phyloP scores from a whole-genome alignment of 1,139 yeast genomes.

The Diutina catenulata region DNA sequence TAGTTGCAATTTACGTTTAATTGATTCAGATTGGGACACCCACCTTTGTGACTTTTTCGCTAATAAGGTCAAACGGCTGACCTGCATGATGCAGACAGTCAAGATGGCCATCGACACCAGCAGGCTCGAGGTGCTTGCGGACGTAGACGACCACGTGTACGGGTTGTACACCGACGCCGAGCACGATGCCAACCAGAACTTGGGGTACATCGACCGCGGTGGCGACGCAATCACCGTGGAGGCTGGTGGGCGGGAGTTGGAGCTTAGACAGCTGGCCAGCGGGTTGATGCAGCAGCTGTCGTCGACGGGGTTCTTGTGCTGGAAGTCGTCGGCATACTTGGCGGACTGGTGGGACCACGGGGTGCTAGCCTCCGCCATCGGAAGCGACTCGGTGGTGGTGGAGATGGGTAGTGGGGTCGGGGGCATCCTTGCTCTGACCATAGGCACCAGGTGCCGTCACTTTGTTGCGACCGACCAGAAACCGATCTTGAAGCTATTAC shows the following conservation, averaged over 20 bases:
- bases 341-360: conserved; percentile 35
- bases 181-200: conserved; percentile 21
- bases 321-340: conserved; percentile 43
- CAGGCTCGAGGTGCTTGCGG: no score
- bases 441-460: conserved; percentile 24
- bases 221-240: conserved; percentile 18
- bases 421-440: conserved; percentile 38
- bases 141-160: conserved; percentile 35
- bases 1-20: no score
- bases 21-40: no score
- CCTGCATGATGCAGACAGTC: no score
- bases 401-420: conserved; percentile 63
- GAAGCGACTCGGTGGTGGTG: conserved; percentile 20
- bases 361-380: conserved; percentile 13
- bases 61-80: no score
- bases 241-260: conserved; percentile 17
- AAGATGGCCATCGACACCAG: no score
- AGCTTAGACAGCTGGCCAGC: conserved; percentile 30
- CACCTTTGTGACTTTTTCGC: no score
- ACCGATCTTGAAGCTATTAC: conserved; percentile 40
- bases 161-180: conserved; percentile 31
- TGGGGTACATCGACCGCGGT: conserved; percentile 38
- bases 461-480: conserved; percentile 56
- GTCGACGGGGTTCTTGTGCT: conserved; percentile 58
- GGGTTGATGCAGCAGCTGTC: conserved; percentile 23